Conservation (phyloP, 2,329 filamentous ascomycete species). For the Sarocladium kiliense region DNA sequence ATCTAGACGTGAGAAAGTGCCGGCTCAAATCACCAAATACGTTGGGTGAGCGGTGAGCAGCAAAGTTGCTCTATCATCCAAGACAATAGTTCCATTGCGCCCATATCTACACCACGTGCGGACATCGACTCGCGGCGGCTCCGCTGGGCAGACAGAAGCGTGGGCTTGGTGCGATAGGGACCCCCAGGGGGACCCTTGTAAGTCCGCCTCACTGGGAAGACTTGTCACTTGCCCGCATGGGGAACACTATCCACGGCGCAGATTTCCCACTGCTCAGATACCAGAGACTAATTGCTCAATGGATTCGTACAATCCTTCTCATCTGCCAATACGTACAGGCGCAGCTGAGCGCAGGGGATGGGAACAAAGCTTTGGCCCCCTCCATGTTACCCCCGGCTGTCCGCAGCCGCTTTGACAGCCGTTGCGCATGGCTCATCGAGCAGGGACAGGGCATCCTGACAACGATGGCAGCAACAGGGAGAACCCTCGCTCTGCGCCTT, state of each 20-base stretch:
- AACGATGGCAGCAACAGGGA: neutral
- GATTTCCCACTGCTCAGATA: neutral
- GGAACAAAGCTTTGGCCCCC: neutral
- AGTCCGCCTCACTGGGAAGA: neutral
- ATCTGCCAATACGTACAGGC: neutral
- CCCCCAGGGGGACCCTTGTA: neutral
- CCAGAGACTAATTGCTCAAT: neutral
- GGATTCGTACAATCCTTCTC: neutral
- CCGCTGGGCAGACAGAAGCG: neutral
- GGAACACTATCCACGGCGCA: neutral
- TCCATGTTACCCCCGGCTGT: neutral
- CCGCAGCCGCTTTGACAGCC: slow-evolving; percentile 7
- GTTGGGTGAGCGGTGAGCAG: neutral
- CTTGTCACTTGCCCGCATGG: neutral
- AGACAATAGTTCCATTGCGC: neutral
- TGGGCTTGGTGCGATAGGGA: neutral
- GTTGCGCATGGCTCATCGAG: neutral
- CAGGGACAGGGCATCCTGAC: slow-evolving; percentile 7
- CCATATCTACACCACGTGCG: neutral
- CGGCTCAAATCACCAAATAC: neutral
- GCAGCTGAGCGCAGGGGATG: neutral
- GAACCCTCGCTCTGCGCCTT: neutral
- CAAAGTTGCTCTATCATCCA: neutral
- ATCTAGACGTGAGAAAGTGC: neutral
- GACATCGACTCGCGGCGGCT: neutral